These are phyloP conservation scores for Cladobotryum protrusum DNA, from an alignment of 2,329 filamentous ascomycete genomes.

Conservation along the genomic window DNA sequence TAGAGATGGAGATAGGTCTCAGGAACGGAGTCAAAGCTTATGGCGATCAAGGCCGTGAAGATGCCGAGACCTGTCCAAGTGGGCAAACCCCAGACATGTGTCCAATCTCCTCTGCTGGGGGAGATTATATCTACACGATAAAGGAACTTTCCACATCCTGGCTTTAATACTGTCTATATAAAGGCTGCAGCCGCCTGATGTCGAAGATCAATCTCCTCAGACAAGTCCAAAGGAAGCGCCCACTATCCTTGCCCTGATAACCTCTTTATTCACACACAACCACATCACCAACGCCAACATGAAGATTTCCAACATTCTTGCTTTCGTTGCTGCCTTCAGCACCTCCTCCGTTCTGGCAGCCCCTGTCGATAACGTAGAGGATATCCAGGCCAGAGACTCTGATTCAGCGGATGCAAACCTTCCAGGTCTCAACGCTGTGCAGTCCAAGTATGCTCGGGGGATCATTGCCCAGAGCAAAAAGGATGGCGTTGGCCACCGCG, in stretches of 20 bases:
- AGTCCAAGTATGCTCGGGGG: constrained; percentile 15
- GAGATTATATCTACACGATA: no score
- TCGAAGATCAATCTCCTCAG: no score
- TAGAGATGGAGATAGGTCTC: no score
- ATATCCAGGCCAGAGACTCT: not conserved
- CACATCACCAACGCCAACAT: constrained; percentile 1
- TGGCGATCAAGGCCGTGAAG: no score
- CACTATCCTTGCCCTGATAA: not conserved
- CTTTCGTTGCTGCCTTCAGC: not conserved
- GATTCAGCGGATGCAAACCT: constrained; percentile 2
- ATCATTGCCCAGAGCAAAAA: constrained; percentile 16
- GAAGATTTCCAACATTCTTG: constrained; percentile 9
- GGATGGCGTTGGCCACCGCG: constrained; percentile 14
- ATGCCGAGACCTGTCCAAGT: no score
- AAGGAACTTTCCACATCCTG: no score
- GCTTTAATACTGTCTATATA: no score
- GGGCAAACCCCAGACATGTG: no score
- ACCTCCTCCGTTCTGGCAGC: not conserved
- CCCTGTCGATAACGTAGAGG: not conserved
- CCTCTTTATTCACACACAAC: not conserved
- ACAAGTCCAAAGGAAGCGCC: not conserved
- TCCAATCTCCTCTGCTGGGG: no score
- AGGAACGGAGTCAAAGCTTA: no score
- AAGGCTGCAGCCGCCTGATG: no score
- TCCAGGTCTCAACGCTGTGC: constrained; percentile 15